These are phyloP conservation scores for Hypoxylon sp. DNA, from an alignment of 2,329 filamentous ascomycete species.

Conservation along the genomic window DNA sequence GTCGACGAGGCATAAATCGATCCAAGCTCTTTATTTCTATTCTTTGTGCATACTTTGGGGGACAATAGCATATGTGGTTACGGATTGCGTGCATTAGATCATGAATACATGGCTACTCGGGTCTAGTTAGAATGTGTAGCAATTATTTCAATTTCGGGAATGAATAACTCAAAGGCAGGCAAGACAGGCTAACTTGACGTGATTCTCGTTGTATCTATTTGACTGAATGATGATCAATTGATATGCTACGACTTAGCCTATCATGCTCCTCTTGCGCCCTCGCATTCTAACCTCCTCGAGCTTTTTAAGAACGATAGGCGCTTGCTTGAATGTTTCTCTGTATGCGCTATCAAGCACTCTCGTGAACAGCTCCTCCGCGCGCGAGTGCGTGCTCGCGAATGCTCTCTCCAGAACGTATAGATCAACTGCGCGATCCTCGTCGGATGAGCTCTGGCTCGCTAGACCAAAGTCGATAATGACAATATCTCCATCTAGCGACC, in stretches of 20 bases:
- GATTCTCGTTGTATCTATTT: constrained; percentile 12
- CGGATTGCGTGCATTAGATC: constrained; percentile 42
- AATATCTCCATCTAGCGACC: constrained; percentile 76
- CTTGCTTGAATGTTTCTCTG: constrained; percentile 80
- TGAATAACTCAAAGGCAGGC: neutral
- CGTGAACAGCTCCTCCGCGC: constrained; percentile 81
- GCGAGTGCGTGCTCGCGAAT: constrained; percentile 94
- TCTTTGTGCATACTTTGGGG: constrained; percentile 31
- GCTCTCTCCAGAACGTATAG: constrained; percentile 95
- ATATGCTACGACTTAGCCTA: constrained; percentile 73
- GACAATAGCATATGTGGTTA: constrained; percentile 28
- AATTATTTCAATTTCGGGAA: constrained; percentile 11
- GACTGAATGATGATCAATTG: neutral
- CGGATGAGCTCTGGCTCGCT: constrained; percentile 82
- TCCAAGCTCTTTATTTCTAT: constrained; percentile 9
- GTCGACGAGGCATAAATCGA: constrained; percentile 54
- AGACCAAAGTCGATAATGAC: constrained; percentile 96
- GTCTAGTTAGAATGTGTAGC: constrained; percentile 20
- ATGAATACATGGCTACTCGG: constrained; percentile 36
- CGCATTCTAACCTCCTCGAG: constrained; percentile 94
- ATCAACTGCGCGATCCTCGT: constrained; percentile 96
- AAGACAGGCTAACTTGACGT: neutral
- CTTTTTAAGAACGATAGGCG: constrained; percentile 80
- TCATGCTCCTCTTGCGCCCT: constrained; percentile 96
- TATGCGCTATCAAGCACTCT: constrained; percentile 81